Base-by-base conservation (phyloP, 495 filamentous ascomycete species). In the Neurospora sp. region DNA sequence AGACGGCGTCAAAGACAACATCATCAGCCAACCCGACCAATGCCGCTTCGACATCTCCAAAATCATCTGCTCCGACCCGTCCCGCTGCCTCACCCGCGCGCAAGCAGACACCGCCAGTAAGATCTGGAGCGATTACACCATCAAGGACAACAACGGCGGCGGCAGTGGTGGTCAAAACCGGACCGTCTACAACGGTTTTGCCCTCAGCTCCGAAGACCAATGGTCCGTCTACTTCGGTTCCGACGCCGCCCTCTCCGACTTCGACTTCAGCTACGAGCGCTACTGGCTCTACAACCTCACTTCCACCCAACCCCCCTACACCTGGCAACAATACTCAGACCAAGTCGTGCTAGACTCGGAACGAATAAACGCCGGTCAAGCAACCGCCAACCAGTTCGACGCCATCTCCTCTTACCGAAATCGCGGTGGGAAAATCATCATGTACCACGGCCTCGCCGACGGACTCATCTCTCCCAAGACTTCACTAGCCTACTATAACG, bases 1-100 rank as follows among this genome's bases (percentile, higher is more conserved):
- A 22, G 91, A 93, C 77, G 91, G 91, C 2, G 81, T 88, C 0
- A 78, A 82, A 7, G 91, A 93, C 75, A 87, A 85, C 39, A 89
- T 93, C 76, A 88, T 93, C 74, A 89, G 88, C 74, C 81, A 86
- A 68, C 88, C 91, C 0, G 81, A 84, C 46, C 79, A 85, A 18
- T 94, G 91, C 81, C 78, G 84, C 38, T 87, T 91, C 31, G 76
- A 86, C 61, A 81, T 88, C 7, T 83, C 86, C 70, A 79, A 81
- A 0, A 77, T 93, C 40, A 83, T 87, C 14, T 92, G 91, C 77
- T 11, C 78, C 14, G 77, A 81, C 59, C 81, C 81, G 0, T 77
- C 74, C 2, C 74, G 75, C 5, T 93, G 91, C 74, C 81, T 93
- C 5, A 89, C 85, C 1, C 79, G 81, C 22, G 76, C 82, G 18